These are phyloP conservation scores for Peronospora destructor DNA, from an alignment of 352 stramenopile species.

Conservation along the genomic window DNA sequence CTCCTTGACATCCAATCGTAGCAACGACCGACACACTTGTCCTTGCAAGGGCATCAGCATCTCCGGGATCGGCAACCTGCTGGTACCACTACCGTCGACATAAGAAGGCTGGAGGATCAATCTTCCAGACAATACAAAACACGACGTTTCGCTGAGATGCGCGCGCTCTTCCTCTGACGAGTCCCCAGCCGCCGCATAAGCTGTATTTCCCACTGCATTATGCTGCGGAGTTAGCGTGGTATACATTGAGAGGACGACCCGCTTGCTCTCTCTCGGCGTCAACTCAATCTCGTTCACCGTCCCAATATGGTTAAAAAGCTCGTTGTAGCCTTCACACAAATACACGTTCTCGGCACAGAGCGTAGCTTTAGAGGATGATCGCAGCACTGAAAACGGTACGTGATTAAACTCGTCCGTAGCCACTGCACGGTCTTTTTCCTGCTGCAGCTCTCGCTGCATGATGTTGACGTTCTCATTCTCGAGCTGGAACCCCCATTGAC, in stretches of 20 bases:
- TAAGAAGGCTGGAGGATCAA: slow-evolving; percentile 50
- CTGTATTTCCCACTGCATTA: slow-evolving; percentile 10
- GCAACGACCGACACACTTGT: slow-evolving; percentile 75
- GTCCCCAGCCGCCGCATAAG: slow-evolving; percentile 35
- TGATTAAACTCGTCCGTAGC: slow-evolving; percentile 67
- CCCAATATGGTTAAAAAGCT: slow-evolving; percentile 85
- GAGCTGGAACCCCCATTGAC: slow-evolving; percentile 74
- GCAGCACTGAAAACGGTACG: slow-evolving; percentile 61
- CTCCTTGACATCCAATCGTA: slow-evolving; percentile 83
- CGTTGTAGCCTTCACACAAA: slow-evolving; percentile 82
- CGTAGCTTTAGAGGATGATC: slow-evolving; percentile 56
- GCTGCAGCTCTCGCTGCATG: slow-evolving; percentile 35
- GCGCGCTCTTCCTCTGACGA: slow-evolving; percentile 81
- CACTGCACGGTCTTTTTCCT: slow-evolving; percentile 23
- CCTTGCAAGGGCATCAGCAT: slow-evolving; percentile 73
- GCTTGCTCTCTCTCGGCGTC: slow-evolving; percentile 58
- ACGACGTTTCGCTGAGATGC: slow-evolving; percentile 81
- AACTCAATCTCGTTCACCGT: slow-evolving; percentile 56
- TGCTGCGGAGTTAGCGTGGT: slow-evolving; percentile 43
- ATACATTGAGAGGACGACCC: slow-evolving; percentile 69
- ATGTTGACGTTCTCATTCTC: slow-evolving; percentile 84
- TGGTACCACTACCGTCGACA: slow-evolving; percentile 21
- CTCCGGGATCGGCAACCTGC: slow-evolving; percentile 38
- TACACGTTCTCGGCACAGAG: slow-evolving; percentile 76
- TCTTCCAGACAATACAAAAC: slow-evolving; percentile 56